Conservation (phyloP, 805 yeast genomes). For the Isabelozyma heimii region DNA sequence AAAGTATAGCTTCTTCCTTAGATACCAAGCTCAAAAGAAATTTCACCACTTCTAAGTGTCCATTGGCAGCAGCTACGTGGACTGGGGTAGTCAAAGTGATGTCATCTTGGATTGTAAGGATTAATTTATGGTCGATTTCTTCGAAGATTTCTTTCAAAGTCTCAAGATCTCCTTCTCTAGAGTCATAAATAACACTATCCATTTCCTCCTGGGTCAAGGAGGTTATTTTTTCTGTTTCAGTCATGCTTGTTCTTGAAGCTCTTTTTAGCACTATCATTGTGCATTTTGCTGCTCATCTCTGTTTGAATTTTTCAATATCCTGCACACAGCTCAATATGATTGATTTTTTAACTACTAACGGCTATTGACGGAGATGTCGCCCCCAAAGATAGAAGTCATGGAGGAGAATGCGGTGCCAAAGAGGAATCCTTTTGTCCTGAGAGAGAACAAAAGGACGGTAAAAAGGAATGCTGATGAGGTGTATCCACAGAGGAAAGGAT, state of each 20-base stretch:
- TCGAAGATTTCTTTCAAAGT: conserved; percentile 66
- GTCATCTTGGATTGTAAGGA: conserved; percentile 56
- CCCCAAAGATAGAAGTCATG: conserved; percentile 20
- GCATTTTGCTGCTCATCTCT: background rate
- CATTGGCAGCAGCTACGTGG: conserved; percentile 97
- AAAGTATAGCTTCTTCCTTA: conserved; percentile 37
- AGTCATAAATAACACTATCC: conserved; percentile 78
- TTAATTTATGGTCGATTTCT: conserved; percentile 46
- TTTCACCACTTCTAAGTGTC: conserved; percentile 68
- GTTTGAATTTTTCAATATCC: background rate
- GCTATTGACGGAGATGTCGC: conserved; percentile 6
- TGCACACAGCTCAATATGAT: conserved; percentile 1
- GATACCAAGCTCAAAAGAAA: conserved; percentile 53
- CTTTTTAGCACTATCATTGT: background rate
- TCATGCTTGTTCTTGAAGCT: background rate
- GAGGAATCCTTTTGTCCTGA: conserved; percentile 30
- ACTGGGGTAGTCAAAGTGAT: conserved; percentile 69
- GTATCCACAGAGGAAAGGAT: conserved; percentile 30
- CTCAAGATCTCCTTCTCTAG: conserved; percentile 85
- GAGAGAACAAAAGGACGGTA: conserved; percentile 22
- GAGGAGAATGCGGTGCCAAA: conserved; percentile 1
- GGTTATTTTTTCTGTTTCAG: conserved; percentile 16
- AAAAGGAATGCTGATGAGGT: conserved; percentile 29
- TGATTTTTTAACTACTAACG: background rate
- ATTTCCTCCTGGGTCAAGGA: conserved; percentile 66